A percentile compares a stretch with the other conserved stretches of the same genome.
Evolutionary conservation across 768 basidiomycete genomes (phyloP).

Genomic region (Amanita brunnescens): DNA sequence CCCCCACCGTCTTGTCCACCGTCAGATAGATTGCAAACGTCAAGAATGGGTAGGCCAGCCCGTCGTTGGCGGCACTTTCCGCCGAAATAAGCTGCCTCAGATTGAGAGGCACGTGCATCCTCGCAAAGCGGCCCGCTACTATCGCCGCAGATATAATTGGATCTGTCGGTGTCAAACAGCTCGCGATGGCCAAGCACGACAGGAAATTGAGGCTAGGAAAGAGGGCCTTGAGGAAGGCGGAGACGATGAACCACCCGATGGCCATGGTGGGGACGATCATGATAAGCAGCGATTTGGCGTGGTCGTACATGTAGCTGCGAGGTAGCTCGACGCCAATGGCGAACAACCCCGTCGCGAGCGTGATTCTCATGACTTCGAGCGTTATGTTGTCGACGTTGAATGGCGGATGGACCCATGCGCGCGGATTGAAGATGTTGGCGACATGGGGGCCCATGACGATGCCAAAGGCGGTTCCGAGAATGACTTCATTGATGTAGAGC

Average conservation of each 20-base stretch:
- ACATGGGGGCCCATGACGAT: conserved; percentile 65
- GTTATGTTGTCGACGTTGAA: conserved; percentile 51
- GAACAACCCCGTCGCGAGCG: conserved; percentile 88
- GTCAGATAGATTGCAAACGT: conserved; percentile 81
- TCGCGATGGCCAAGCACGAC: conserved; percentile 78
- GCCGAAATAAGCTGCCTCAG: conserved; percentile 77
- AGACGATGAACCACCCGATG: conserved; percentile 70
- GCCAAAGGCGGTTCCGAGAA: conserved; percentile 73
- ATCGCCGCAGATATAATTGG: conserved; percentile 86
- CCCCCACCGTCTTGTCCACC: conserved; percentile 49
- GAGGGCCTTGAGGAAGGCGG: conserved; percentile 58
- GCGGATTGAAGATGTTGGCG: conserved; percentile 66
- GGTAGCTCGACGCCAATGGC: conserved; percentile 95
- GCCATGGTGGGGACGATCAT: conserved; percentile 84
- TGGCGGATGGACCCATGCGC: conserved; percentile 48
- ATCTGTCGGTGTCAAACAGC: conserved; percentile 90
- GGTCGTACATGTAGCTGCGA: conserved; percentile 70
- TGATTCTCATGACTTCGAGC: conserved; percentile 72
- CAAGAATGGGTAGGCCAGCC: conserved; percentile 90
- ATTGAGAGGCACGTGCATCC: conserved; percentile 60
- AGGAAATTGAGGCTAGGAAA: conserved; percentile 67
- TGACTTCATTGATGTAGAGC: conserved; percentile 90
- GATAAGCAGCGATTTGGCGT: conserved; percentile 58
- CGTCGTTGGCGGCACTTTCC: conserved; percentile 94
- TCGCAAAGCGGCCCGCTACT: conserved; percentile 66